Evolutionary conservation across 768 basidiomycete species (phyloP), one percentile per base, ranked within the genome.

Genomic region (Xerocomellus intermedius): DNA sequence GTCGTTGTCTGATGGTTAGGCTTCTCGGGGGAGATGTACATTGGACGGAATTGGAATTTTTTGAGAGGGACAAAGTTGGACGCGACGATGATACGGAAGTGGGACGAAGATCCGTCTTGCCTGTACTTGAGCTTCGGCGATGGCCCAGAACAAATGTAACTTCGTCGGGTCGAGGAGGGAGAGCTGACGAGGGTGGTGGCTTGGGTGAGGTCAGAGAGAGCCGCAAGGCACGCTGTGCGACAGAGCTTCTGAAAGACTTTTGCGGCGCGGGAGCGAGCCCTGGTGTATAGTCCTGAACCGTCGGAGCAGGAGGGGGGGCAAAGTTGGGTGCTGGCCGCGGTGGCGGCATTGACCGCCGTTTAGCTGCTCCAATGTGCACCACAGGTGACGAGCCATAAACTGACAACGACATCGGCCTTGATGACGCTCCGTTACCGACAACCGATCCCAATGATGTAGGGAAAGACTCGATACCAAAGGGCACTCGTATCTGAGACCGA

Each of bases 101-200:
- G 17, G 78, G 65, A 54, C 75, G 73, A 16, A 78, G 59, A 52
- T 73, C 64, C 28, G 59, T 44, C 3, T 55, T 57, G 32, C 57
- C 58, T 24, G 56, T 65, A 36, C 78, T 78, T 7, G 75, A 74
- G 42, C 72, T 65, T 41, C 56, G 62, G 24, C 60, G 69, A 59
- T 69, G 65, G 64, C 49, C 63, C 57, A 43, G 70, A 68, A 41
- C 24, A 60, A 66, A 60, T 5, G 24, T 52, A 22, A 53, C 45
- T 56, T 89, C 85, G 54, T 87, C 86, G 6, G 87, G 89, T 33
- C 85, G 81, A 8, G 85, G 86, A 5, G 89, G 85, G 1, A 89
- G 75, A 22, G 71, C 74, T 17, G 75, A 71, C 1, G 81, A 77
- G 8, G 89, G 86, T 7, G 88, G 82, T 33, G 82, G 81, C 51